Conservation (phyloP, 495 filamentous ascomycete species). For the Usnea hakonensis region DNA sequence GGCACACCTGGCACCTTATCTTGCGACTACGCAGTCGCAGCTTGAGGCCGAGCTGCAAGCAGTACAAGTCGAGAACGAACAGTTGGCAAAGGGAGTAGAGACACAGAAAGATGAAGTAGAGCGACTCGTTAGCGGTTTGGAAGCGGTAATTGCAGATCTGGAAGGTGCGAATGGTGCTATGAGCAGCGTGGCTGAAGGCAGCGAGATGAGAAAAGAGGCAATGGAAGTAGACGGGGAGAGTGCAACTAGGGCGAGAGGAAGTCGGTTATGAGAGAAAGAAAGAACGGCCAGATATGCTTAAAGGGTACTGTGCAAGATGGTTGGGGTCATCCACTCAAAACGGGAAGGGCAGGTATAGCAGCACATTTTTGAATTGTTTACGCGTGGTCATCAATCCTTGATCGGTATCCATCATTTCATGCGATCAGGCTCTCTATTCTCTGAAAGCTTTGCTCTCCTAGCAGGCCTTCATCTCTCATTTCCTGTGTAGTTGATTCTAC, state of each 20-base stretch:
- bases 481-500: constrained; percentile 37
- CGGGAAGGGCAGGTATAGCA: background rate
- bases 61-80: constrained; percentile 56
- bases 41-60: constrained; percentile 55
- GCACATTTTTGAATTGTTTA: background rate
- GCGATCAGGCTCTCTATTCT: background rate
- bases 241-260: constrained; percentile 23
- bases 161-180: constrained; percentile 52
- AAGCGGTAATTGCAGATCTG: constrained; percentile 60
- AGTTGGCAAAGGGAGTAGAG: constrained; percentile 52
- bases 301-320: background rate
- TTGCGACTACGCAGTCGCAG: constrained; percentile 50
- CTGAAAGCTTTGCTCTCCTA: constrained; percentile 25
- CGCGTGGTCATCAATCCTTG: background rate
- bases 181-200: constrained; percentile 34
- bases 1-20: constrained; percentile 64
- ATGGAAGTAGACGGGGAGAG: constrained; percentile 39
- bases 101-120: constrained; percentile 70
- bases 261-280: constrained; percentile 11
- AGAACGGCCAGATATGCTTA: background rate
- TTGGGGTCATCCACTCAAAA: background rate
- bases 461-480: constrained; percentile 44
- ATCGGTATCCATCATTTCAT: background rate
- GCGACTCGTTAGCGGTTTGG: constrained; percentile 53
- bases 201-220: constrained; percentile 37